Base-by-base conservation (phyloP, 331 rosid genomes). In the Malus hybrid region DNA sequence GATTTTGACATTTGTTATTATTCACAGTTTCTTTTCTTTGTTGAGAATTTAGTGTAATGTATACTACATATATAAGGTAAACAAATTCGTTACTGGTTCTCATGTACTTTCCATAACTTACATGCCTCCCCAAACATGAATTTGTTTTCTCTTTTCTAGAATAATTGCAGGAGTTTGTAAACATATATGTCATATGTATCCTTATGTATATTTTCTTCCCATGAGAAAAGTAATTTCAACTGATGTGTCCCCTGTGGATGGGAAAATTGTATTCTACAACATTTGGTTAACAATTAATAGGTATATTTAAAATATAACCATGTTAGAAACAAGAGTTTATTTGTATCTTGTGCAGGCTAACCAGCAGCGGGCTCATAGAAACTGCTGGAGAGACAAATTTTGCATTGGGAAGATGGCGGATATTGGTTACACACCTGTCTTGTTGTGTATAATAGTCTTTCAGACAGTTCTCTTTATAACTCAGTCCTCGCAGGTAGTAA, bases 341-440 rank as follows among this genome's bases (percentile, higher is more conserved):
- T 71, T 56, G 42, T 5, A 63, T 56, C 52, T 53, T 79, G 34
- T 74, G 77, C 89, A 94, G 99, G 88, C 95, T 69, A 90, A 85
- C 76, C 92, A 86, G 80, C 98, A 77, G 77, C 78, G 71, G 71
- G 84, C 89, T 58, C 86, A 75, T n/a, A 82, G 52, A 61, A 87
- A 77, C 52, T 19, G 16, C 44, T 88, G 94, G 91, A 77, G 72
- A 71, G 82, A 81, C 72, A 94, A 86, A 84, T 7, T 88, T 72
- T 83, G 75, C 60, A 3, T 87, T 33, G 78, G 91, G 79, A 84
- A 77, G 81, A 63, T 87, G 80, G 68, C 82, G 32, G 88, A 85
- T 78, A 58, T 70, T 79, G 99, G 97, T 65, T 94, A 84, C 80
- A 97, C 97, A 70, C 97, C 96, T 65, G 75, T 92, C 70, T 86